Evolutionary conservation across 345 rosid species (phyloP).

Genomic region (Excoecaria cochinchinensis): DNA sequence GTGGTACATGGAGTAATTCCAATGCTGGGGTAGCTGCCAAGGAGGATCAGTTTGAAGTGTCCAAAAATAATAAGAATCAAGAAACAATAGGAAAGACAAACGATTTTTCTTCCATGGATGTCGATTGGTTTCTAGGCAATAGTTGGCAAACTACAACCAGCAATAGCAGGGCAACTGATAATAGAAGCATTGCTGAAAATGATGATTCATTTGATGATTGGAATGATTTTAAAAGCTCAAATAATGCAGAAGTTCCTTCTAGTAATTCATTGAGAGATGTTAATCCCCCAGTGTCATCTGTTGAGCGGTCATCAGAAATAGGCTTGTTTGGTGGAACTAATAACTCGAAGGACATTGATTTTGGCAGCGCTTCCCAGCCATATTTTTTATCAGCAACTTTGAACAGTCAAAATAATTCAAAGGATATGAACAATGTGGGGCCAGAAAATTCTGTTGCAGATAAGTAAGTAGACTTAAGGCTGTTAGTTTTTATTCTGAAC

Average conservation of each 20-base stretch:
- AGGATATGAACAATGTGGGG: conserved; percentile 21
- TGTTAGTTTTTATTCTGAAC: not conserved
- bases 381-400: conserved; percentile 40
- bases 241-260: conserved; percentile 19
- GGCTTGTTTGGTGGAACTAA: conserved; percentile 33
- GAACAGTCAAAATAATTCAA: conserved; percentile 32
- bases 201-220: not conserved
- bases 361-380: conserved; percentile 34
- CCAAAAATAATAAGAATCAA: conserved; percentile 22
- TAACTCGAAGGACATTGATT: conserved; percentile 32
- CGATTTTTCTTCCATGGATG: conserved; percentile 33
- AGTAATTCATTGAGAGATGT: conserved; percentile 24
- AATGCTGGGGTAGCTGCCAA: conserved; percentile 22
- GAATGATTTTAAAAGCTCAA: conserved; percentile 1
- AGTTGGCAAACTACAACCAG: conserved; percentile 32
- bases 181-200: not conserved
- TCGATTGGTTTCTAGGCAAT: conserved; percentile 46
- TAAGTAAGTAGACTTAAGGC: conserved; percentile 35
- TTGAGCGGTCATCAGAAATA: conserved; percentile 32
- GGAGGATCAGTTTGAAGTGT: conserved; percentile 25
- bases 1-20: conserved; percentile 40
- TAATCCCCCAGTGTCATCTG: conserved; percentile 25
- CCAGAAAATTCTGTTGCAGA: conserved; percentile 43
- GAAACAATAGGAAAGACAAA: conserved; percentile 18
- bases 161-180: conserved; percentile 27